Evolutionary conservation across 768 basidiomycete species (phyloP).

Genomic region (Macrolepiota dolichaula): DNA sequence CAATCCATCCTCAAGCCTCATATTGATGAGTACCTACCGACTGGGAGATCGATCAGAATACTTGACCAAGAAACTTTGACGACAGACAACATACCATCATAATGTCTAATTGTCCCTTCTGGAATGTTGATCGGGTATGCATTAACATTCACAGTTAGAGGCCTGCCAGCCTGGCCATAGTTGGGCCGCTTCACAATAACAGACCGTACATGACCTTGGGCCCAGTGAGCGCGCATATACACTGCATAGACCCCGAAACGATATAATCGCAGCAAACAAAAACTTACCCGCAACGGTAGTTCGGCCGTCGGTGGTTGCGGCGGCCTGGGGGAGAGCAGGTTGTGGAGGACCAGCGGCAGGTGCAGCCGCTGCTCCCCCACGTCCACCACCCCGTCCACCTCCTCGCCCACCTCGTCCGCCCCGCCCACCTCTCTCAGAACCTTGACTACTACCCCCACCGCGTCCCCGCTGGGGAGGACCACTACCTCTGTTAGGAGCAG

Average conservation of each 20-base stretch:
- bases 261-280: neutral
- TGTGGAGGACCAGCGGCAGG: slow-evolving; percentile 21
- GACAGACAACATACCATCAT: slow-evolving; percentile 58
- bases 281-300: slow-evolving; percentile 5
- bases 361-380: slow-evolving; percentile 21
- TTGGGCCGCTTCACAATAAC: slow-evolving; percentile 69
- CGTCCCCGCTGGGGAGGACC: slow-evolving; percentile 24
- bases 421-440: slow-evolving; percentile 22
- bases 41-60: slow-evolving; percentile 23
- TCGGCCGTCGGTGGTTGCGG: neutral
- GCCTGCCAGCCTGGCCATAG: slow-evolving; percentile 53
- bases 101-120: slow-evolving; percentile 65
- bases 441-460: slow-evolving; percentile 14
- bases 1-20: neutral
- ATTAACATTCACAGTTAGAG: slow-evolving; percentile 46
- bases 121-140: slow-evolving; percentile 64
- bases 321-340: neutral
- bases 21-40: slow-evolving; percentile 33
- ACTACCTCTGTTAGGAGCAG: slow-evolving; percentile 21
- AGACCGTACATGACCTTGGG: slow-evolving; percentile 35
- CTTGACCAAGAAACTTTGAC: neutral
- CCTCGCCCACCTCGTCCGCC: neutral
- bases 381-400: neutral
- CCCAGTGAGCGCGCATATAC: neutral
- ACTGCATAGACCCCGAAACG: neutral